Conservation (phyloP, 768 basidiomycete genomes). For the Phanerochaete carnosa region DNA sequence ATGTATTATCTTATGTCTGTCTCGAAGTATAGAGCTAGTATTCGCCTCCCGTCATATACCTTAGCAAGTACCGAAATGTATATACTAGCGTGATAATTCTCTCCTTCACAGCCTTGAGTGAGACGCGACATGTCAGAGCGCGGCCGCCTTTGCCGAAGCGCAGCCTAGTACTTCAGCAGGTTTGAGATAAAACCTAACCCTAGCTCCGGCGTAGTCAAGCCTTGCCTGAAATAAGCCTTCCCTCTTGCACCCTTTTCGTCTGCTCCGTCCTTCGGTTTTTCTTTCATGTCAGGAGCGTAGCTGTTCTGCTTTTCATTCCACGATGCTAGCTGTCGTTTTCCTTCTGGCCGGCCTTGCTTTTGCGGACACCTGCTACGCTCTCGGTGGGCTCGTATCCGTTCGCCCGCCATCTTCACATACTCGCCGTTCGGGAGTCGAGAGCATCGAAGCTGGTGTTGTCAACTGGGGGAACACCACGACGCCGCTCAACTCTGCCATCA, state of each 20-base stretch:
- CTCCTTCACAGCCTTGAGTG: neutral
- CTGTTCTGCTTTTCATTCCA: neutral
- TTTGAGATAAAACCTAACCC: neutral
- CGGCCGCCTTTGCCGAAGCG: neutral
- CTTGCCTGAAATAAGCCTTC: constrained; percentile 4
- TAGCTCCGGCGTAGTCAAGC: constrained; percentile 1
- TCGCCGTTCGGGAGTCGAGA: constrained; percentile 10
- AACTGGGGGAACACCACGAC: constrained; percentile 8
- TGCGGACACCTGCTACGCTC: constrained; percentile 6
- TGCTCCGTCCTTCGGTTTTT: constrained; percentile 2
- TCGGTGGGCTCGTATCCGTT: constrained; percentile 4
- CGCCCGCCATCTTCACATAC: constrained; percentile 6
- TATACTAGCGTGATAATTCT: constrained; percentile 11
- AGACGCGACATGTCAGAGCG: neutral
- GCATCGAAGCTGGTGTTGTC: constrained; percentile 10
- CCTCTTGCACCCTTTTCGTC: neutral
- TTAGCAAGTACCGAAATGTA: constrained; percentile 3
- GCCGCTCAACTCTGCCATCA: constrained; percentile 8
- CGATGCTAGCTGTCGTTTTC: constrained; percentile 10
- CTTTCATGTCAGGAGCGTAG: constrained; percentile 5
- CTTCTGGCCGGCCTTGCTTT: constrained; percentile 11
- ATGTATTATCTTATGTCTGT: constrained; percentile 20
- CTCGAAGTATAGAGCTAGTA: constrained; percentile 12
- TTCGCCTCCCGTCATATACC: constrained; percentile 11
- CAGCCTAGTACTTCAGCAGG: neutral